Evolutionary conservation across 1,139 yeast genomes (phyloP), one percentile per base, ranked within the genome.

Genomic region (Yamadazyma sp.): DNA sequence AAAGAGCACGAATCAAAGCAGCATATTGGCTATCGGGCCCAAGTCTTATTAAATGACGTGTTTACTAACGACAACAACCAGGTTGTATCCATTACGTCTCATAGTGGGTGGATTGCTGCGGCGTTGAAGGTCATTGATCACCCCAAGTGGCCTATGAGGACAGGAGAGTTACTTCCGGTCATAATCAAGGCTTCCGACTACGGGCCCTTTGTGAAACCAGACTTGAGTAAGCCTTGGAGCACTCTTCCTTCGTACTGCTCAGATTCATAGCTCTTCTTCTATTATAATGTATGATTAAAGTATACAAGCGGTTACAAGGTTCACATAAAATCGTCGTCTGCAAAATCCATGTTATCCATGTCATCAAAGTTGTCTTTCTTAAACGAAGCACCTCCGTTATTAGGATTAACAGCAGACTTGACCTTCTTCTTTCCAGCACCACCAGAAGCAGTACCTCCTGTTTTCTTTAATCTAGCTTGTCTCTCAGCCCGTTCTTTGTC

Each of bases 391-490:
- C 83, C 85, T 52, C 37, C 84, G 78, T 31, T n/a, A 58, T 86
- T 82, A 36, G 90, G 79, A 52, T 86, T 86, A 23, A 74, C 80
- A 23, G 80, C 78, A 22, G 77, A 74, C 72, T 88, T 89, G 47
- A 82, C 90, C 78, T 90, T 89, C 80, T 88, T 86, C 76, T 87
- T 88, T 57, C 96, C 97, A 23, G 95, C 92, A 59, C 97, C 95
- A 56, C 94, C 95, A 33, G 94, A 84, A 29, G 92, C 80, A 34
- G 92, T 84, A 47, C 92, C 92, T 45, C 92, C 92, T 33, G 88
- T 76, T 59, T 82, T 83, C 54, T 83, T 77, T 54, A 85, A 69
- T 66, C 95, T 78, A 3, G 85, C 87, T 54, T 76, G 84, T 70
- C 97, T 86, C 68, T 90, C 97, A 43, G 83, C 85, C 60, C 82